A percentile compares a stretch with the other conserved stretches of the same genome.
phyloP scores from a whole-genome alignment of 2,329 filamentous ascomycete genomes.

The Biscogniauxia marginata region DNA sequence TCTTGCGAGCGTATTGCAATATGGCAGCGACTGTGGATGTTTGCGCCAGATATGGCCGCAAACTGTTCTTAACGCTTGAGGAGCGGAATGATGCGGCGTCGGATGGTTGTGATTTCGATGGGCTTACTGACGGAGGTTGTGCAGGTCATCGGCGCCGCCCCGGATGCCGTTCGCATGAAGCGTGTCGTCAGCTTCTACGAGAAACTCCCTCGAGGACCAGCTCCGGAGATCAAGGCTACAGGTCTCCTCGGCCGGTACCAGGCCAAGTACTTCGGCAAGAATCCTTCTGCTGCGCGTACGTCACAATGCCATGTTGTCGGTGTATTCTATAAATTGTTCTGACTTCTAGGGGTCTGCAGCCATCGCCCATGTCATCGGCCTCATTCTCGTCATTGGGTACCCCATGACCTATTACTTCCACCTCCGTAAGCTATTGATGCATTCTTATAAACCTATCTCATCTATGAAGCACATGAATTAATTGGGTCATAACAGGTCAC shows the following conservation, averaged over 20 bases:
- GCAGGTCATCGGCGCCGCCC: constrained; percentile 89
- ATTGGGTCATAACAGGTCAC: constrained; percentile 64
- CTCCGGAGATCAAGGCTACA: constrained; percentile 77
- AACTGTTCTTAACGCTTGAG: neutral
- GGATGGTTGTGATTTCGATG: constrained; percentile 2
- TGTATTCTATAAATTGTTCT: constrained; percentile 13
- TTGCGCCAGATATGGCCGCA: neutral
- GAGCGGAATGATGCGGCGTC: neutral
- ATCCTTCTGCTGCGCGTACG: constrained; percentile 84
- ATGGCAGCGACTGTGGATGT: neutral
- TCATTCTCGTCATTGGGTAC: constrained; percentile 81
- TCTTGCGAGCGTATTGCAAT: neutral
- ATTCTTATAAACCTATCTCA: no score
- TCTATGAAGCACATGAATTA: neutral
- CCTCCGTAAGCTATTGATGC: constrained; percentile 70
- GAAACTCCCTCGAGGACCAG: constrained; percentile 90
- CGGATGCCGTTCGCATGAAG: constrained; percentile 96
- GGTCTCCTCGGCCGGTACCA: constrained; percentile 89
- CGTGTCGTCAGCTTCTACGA: constrained; percentile 98
- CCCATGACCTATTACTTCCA: constrained; percentile 99
- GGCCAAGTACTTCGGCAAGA: constrained; percentile 92
- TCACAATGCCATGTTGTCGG: constrained; percentile 24
- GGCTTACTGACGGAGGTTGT: constrained; percentile 37
- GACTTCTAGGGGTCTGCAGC: constrained; percentile 55
- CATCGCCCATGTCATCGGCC: constrained; percentile 79